Evolutionary conservation across 2,329 filamentous ascomycete genomes (phyloP).

Genomic region (Alternaria sp.): DNA sequence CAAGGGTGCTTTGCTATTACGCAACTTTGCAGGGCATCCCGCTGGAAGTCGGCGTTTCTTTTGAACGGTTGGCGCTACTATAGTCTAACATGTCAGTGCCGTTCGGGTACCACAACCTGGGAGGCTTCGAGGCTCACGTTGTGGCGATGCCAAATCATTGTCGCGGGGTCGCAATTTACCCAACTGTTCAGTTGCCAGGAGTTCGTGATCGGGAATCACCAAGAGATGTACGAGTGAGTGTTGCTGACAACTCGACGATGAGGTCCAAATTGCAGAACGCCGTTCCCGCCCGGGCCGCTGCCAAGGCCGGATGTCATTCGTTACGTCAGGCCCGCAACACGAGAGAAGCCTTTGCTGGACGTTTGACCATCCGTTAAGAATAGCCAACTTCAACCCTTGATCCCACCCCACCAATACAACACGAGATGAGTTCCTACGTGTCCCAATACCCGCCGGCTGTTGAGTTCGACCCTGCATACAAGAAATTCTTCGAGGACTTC

Average conservation of each 20-base stretch:
- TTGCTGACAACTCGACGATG: not conserved
- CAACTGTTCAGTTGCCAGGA: not conserved
- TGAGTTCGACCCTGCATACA: slow-evolving; percentile 51
- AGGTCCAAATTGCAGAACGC: slow-evolving; percentile 2
- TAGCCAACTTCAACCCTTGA: not conserved
- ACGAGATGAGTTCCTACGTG: slow-evolving; percentile 39
- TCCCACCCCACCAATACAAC: not conserved
- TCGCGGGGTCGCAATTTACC: not conserved
- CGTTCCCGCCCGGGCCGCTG: slow-evolving; percentile 14
- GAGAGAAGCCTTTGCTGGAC: slow-evolving; percentile 2
- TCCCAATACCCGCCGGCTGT: slow-evolving; percentile 46
- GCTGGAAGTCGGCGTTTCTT: not conserved
- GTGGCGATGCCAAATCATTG: not conserved
- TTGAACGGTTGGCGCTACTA: slow-evolving; percentile 6
- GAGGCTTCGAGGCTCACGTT: not conserved
- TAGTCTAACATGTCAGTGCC: slow-evolving; percentile 1
- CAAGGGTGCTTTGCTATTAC: not conserved
- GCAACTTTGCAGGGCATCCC: not conserved
- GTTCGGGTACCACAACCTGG: not conserved
- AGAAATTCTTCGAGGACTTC: slow-evolving; percentile 55
- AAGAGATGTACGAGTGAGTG: not conserved
- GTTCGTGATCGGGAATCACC: not conserved
- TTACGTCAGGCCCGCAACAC: slow-evolving; percentile 11
- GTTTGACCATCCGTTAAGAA: slow-evolving; percentile 3
- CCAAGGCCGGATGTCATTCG: not conserved